These are phyloP conservation scores for Thalassiosira mediterranea DNA, from an alignment of 352 stramenopile species.

Conservation along the genomic window DNA sequence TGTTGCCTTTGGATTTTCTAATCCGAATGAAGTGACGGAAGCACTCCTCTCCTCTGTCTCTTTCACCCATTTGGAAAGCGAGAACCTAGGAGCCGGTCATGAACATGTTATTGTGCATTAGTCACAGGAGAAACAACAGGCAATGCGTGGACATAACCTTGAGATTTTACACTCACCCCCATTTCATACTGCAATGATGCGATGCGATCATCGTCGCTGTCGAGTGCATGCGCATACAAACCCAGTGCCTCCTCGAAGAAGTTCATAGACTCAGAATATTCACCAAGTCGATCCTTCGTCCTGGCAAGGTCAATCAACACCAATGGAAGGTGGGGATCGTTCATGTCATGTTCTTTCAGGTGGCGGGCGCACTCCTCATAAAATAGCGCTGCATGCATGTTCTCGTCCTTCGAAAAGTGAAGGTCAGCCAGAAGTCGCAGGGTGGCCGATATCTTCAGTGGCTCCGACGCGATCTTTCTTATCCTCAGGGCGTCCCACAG, in stretches of 20 bases:
- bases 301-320: slow-evolving; percentile 46
- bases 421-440: slow-evolving; percentile 44
- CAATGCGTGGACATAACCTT: no score
- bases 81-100: no score
- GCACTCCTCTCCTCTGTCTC: slow-evolving; percentile 39
- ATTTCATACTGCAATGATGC: slow-evolving; percentile 57
- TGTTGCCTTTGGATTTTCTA: slow-evolving; percentile 44
- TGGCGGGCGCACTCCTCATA: slow-evolving; percentile 52
- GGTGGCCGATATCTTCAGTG: slow-evolving; percentile 53
- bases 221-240: slow-evolving; percentile 38
- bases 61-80: slow-evolving; percentile 49
- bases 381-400: slow-evolving; percentile 53
- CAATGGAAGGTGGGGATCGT: slow-evolving; percentile 47
- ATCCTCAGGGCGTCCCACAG: slow-evolving; percentile 49
- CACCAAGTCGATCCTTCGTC: slow-evolving; percentile 47
- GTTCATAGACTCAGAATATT: slow-evolving; percentile 53
- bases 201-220: slow-evolving; percentile 47
- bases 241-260: slow-evolving; percentile 46
- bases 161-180: no score
- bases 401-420: slow-evolving; percentile 56
- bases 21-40: slow-evolving; percentile 50
- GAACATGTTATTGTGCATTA: no score
- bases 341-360: slow-evolving; percentile 53
- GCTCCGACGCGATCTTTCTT: slow-evolving; percentile 48
- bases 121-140: no score